These are phyloP conservation scores for Simmondsia chinensis DNA, from an alignment of 148 eudicot species.

Conservation along the genomic window DNA sequence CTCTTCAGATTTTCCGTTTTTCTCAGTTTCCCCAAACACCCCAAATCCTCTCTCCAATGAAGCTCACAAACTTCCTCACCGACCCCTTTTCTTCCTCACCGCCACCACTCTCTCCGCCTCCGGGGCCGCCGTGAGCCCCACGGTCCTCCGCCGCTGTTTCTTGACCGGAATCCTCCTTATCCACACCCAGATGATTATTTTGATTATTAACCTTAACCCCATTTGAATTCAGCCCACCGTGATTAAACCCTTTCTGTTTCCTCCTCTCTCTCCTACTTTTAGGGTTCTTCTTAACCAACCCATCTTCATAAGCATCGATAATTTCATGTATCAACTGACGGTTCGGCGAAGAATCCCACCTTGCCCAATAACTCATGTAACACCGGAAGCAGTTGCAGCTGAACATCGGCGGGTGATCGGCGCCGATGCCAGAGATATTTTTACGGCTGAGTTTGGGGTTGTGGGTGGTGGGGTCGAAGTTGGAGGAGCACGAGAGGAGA, in stretches of 20 bases:
- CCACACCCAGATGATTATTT: too few species aligned
- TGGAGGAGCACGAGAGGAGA: conserved; percentile 57
- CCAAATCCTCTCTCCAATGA: conserved; percentile 66
- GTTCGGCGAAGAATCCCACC: conserved; percentile 81
- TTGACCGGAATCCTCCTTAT: too few species aligned
- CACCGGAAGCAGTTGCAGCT: conserved; percentile 66
- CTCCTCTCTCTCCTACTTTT: too few species aligned
- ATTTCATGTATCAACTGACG: conserved; percentile 71
- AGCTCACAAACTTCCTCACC: conserved; percentile 46
- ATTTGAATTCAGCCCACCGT: too few species aligned
- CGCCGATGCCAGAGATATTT: background rate
- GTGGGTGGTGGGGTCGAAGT: too few species aligned
- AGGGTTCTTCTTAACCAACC: too few species aligned
- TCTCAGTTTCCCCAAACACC: conserved; percentile 83
- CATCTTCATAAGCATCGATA: conserved; percentile 72
- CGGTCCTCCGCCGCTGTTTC: too few species aligned
- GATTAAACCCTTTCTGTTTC: too few species aligned
- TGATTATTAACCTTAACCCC: too few species aligned
- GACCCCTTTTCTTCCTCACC: conserved; percentile 30
- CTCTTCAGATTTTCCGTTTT: too few species aligned
- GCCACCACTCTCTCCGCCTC: background rate
- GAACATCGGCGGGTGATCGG: conserved; percentile 44
- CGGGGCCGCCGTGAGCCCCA: too few species aligned
- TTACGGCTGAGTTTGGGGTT: background rate
- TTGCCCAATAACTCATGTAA: conserved; percentile 63